Percentiles rank a stretch among this genome's conserved stretches.
phyloP scores from a whole-genome alignment of 2,329 filamentous ascomycete genomes.

The Fusarium nematophilum region DNA sequence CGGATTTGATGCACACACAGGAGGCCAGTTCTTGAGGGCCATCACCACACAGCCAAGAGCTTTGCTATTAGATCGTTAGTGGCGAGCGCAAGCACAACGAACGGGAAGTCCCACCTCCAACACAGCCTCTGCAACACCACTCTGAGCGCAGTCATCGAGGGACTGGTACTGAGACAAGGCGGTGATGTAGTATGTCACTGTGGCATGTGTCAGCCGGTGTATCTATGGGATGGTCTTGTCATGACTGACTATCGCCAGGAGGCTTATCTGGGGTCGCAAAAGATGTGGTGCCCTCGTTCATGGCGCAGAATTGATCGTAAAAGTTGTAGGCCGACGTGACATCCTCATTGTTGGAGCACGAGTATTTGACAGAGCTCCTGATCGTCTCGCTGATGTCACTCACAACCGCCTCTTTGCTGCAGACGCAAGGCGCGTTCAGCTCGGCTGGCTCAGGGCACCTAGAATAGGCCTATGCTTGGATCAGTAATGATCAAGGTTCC shows the following conservation, averaged over 20 bases:
- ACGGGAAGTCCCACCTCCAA: slow-evolving; percentile 48
- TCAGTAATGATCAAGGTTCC: neutral
- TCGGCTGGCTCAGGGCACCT: slow-evolving; percentile 54
- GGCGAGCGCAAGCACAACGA: too few species aligned
- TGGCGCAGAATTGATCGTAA: slow-evolving; percentile 63
- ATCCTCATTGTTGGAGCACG: slow-evolving; percentile 59
- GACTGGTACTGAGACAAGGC: slow-evolving; percentile 59
- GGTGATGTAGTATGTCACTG: slow-evolving; percentile 67
- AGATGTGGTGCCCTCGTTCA: slow-evolving; percentile 60
- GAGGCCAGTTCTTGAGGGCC: slow-evolving; percentile 63
- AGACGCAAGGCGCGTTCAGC: slow-evolving; percentile 63
- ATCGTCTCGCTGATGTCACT: slow-evolving; percentile 56
- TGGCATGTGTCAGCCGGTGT: slow-evolving; percentile 7
- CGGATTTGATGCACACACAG: slow-evolving; percentile 63
- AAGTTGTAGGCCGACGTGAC: slow-evolving; percentile 61
- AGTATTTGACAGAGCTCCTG: slow-evolving; percentile 54
- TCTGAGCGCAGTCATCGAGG: slow-evolving; percentile 58
- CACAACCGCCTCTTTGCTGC: slow-evolving; percentile 62
- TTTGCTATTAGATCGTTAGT: slow-evolving; percentile 41
- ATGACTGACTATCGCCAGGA: slow-evolving; percentile 61
- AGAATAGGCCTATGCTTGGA: slow-evolving; percentile 18
- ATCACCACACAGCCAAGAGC: slow-evolving; percentile 54
- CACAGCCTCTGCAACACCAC: slow-evolving; percentile 56
- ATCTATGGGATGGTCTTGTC: rapidly evolving
- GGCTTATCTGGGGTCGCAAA: slow-evolving; percentile 60